Evolutionary conservation across 2,329 filamentous ascomycete species (phyloP).

Genomic region (Cadophora sp.): DNA sequence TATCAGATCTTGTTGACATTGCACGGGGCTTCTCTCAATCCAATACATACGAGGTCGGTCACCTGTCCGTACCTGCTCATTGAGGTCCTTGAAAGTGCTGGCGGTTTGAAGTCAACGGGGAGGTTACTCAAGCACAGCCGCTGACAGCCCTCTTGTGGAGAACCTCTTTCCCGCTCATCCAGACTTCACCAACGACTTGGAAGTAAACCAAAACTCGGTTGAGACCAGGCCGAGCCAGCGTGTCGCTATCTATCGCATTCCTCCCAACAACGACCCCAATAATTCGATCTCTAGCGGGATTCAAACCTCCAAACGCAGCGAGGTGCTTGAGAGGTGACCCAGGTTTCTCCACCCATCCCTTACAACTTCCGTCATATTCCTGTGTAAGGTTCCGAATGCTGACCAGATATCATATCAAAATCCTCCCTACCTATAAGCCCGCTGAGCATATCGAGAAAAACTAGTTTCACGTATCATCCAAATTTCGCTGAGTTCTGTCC

Average conservation of each 20-base stretch:
- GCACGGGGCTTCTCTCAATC: not conserved
- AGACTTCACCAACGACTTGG: constrained; percentile 1
- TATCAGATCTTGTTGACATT: not conserved
- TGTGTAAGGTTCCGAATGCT: constrained; percentile 1
- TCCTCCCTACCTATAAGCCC: constrained; percentile 21
- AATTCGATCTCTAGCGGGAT: not conserved
- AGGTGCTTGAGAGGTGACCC: not conserved
- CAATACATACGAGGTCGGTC: not conserved
- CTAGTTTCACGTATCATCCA: constrained; percentile 8
- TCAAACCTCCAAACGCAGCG: constrained; percentile 2
- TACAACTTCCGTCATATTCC: not conserved
- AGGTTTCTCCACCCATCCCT: not conserved
- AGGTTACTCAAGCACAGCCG: not conserved
- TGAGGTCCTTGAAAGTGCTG: constrained; percentile 1
- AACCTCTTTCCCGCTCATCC: not conserved
- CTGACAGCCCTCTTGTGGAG: not conserved
- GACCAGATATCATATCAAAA: constrained; percentile 8
- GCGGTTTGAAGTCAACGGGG: not conserved
- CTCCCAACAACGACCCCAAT: not conserved
- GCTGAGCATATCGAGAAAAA: constrained; percentile 21
- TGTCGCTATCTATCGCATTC: not conserved
- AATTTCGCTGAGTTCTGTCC: not conserved
- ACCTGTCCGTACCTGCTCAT: not conserved
- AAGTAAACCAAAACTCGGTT: not conserved
- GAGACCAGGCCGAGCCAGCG: not conserved